Evolutionary conservation across 495 filamentous ascomycete species (phyloP).

Genomic region (Hypoxylon fuscum): DNA sequence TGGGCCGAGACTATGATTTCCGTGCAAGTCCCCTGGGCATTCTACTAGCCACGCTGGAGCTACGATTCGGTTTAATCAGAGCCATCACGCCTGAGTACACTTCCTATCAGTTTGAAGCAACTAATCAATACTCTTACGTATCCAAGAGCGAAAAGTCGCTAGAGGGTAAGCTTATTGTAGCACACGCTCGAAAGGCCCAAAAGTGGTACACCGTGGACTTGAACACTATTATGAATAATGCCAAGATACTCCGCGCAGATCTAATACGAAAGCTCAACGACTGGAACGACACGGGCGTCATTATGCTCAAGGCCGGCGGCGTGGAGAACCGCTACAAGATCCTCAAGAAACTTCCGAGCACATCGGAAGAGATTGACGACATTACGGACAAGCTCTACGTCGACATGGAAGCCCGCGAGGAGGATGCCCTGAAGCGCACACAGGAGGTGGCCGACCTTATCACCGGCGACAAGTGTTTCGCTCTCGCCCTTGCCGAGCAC

Average conservation of each 20-base stretch:
- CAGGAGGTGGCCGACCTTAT: constrained; percentile 60
- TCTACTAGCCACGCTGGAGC: constrained; percentile 62
- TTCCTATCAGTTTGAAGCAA: constrained; percentile 57
- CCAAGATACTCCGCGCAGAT: constrained; percentile 47
- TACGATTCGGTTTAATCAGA: constrained; percentile 62
- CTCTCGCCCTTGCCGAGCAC: constrained; percentile 57
- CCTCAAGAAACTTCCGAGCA: constrained; percentile 54
- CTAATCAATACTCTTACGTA: constrained; percentile 28
- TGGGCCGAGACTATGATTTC: constrained; percentile 57
- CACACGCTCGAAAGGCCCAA: constrained; percentile 37
- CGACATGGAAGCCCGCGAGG: constrained; percentile 59
- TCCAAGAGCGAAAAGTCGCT: constrained; percentile 41
- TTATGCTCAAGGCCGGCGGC: constrained; percentile 58
- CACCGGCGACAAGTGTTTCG: constrained; percentile 58
- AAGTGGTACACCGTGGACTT: constrained; percentile 57
- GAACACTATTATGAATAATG: constrained; percentile 35
- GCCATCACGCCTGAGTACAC: constrained; percentile 65
- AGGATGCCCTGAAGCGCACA: constrained; percentile 56
- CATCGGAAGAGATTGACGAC: constrained; percentile 44
- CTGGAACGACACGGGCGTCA: constrained; percentile 51
- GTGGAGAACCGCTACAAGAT: constrained; percentile 61
- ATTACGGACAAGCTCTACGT: constrained; percentile 55
- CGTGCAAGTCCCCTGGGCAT: constrained; percentile 51
- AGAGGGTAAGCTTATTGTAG: constrained; percentile 50
- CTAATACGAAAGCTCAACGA: constrained; percentile 61